These are phyloP conservation scores for Backusella mclennaniae DNA, from an alignment of 192 early-diverging fungal species.

Conservation along the genomic window DNA sequence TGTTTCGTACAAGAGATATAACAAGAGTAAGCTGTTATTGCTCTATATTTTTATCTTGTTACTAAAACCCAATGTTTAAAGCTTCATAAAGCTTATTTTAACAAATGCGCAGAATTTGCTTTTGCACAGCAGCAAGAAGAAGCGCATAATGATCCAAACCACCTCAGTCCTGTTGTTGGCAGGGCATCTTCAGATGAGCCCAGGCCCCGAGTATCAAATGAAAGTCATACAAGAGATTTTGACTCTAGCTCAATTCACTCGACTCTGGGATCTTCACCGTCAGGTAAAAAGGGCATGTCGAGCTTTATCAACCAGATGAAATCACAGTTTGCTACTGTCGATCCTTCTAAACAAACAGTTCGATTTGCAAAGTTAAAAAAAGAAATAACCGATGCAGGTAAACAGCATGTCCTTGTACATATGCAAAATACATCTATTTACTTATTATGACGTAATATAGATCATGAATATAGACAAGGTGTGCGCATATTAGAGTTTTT, in stretches of 20 bases:
- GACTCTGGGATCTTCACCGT: neutral
- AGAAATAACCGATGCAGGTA: conserved; percentile 34
- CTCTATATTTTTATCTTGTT: neutral
- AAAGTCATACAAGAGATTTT: neutral
- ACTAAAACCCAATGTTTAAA: neutral
- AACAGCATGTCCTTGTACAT: neutral
- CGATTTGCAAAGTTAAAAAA: conserved; percentile 29
- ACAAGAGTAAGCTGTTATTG: neutral
- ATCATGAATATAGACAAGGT: conserved; percentile 26
- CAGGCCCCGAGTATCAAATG: conserved; percentile 12
- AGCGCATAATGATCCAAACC: neutral
- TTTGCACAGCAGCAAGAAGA: neutral
- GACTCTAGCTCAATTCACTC: neutral
- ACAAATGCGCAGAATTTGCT: conserved; percentile 13
- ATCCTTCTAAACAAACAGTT: conserved; percentile 27
- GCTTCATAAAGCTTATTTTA: conserved; percentile 18
- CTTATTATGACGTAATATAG: neutral
- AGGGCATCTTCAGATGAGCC: conserved; percentile 7
- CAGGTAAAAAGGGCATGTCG: conserved; percentile 20
- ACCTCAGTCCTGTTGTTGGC: neutral
- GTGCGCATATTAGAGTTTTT: conserved; percentile 18
- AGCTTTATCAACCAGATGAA: conserved; percentile 29
- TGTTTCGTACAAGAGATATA: conserved; percentile 15
- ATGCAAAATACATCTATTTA: neutral
- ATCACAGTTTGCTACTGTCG: conserved; percentile 13